Conservation (phyloP, 2,329 filamentous ascomycete genomes). For the Aspergillus pseudonomiae region DNA sequence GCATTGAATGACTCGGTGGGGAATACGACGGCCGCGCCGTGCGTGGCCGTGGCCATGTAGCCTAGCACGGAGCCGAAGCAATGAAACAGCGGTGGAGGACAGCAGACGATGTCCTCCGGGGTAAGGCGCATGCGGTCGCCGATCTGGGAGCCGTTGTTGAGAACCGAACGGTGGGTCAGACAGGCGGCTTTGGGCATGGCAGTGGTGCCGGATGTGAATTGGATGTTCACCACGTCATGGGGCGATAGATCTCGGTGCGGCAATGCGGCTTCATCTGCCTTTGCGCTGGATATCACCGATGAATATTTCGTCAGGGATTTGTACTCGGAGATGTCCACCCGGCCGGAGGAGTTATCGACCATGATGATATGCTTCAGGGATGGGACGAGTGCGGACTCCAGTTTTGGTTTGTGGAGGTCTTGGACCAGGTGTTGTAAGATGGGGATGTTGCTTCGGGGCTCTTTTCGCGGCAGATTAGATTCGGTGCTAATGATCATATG, state of each 20-base stretch:
- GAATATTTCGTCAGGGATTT: slow-evolving; percentile 52
- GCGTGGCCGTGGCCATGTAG: slow-evolving; percentile 93
- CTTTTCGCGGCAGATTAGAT: slow-evolving; percentile 74
- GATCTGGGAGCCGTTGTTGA: slow-evolving; percentile 90
- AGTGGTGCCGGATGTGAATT: slow-evolving; percentile 97
- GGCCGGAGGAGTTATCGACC: slow-evolving; percentile 72
- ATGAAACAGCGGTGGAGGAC: slow-evolving; percentile 61
- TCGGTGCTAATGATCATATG: slow-evolving; percentile 85
- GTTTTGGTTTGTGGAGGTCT: slow-evolving; percentile 45
- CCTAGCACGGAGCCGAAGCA: slow-evolving; percentile 92
- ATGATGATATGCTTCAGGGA: slow-evolving; percentile 72
- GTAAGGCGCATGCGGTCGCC: slow-evolving; percentile 82
- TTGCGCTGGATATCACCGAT: slow-evolving; percentile 48
- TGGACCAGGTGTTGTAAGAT: slow-evolving; percentile 59
- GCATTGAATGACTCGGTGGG: slow-evolving; percentile 87
- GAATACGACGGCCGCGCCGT: slow-evolving; percentile 78
- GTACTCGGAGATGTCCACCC: slow-evolving; percentile 51
- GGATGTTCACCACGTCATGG: slow-evolving; percentile 84
- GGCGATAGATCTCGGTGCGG: slow-evolving; percentile 54
- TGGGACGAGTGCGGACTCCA: slow-evolving; percentile 65
- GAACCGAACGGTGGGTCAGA: slow-evolving; percentile 78
- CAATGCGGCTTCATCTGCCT: slow-evolving; percentile 46
- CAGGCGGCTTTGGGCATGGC: slow-evolving; percentile 89
- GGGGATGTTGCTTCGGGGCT: slow-evolving; percentile 61
- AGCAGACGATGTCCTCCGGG: slow-evolving; percentile 68